phyloP scores from a whole-genome alignment of 148 eudicot genomes.

The Nyssa sinensis region DNA sequence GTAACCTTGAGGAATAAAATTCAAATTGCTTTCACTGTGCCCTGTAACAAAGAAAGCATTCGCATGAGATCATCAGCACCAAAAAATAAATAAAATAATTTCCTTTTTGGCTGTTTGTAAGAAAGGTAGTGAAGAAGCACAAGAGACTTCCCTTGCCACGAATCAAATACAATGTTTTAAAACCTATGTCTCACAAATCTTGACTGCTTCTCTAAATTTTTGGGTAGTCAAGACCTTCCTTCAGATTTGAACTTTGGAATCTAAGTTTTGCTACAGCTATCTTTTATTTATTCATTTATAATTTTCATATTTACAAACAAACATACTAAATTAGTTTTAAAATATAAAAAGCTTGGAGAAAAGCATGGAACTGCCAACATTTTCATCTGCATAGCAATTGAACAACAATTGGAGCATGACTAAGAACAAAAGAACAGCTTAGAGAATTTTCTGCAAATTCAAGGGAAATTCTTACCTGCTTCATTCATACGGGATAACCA shows the following conservation, averaged over 20 bases:
- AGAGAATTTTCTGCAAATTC: background rate
- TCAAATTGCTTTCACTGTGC: slow-evolving; percentile 28
- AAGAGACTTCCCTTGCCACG: background rate
- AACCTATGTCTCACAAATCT: background rate
- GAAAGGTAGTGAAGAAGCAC: background rate
- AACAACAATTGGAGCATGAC: background rate
- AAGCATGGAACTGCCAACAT: background rate
- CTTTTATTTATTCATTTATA: no score
- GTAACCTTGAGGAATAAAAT: slow-evolving; percentile 32
- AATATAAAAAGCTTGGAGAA: background rate
- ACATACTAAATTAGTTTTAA: background rate
- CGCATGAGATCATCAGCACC: slow-evolving; percentile 16
- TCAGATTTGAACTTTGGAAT: background rate
- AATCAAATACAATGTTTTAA: no score
- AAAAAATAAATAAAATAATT: no score
- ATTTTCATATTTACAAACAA: no score
- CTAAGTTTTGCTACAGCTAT: no score
- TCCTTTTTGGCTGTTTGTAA: background rate
- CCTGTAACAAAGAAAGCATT: slow-evolving; percentile 36
- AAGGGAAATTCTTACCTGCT: slow-evolving; percentile 49
- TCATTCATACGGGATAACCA: slow-evolving; percentile 42
- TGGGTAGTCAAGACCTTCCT: background rate
- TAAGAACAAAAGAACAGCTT: background rate
- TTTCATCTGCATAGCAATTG: background rate
- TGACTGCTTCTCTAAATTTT: background rate